These are phyloP conservation scores for Neonectria neomacrospora DNA, from an alignment of 2,329 filamentous ascomycete genomes.

Conservation along the genomic window DNA sequence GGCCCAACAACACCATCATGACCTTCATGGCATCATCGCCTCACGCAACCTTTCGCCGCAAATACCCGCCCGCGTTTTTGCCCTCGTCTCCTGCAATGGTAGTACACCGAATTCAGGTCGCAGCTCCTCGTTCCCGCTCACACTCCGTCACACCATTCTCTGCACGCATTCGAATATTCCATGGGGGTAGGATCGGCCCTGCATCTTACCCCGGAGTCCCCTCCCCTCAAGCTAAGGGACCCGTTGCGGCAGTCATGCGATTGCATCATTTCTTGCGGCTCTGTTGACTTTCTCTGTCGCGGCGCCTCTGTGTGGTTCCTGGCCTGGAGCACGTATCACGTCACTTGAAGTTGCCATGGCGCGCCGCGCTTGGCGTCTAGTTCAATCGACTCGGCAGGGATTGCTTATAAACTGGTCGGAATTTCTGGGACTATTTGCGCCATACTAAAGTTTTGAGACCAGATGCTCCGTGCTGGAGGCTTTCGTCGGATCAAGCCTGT, in stretches of 20 bases:
- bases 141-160: slow-evolving; percentile 29
- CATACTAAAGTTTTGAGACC: slow-evolving; percentile 4
- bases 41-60: slow-evolving; percentile 8
- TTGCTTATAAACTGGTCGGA: slow-evolving; percentile 4
- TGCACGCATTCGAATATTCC: slow-evolving; percentile 32
- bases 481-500: background rate
- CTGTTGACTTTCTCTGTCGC: slow-evolving; percentile 25
- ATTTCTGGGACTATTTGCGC: slow-evolving; percentile 8
- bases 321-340: slow-evolving; percentile 20
- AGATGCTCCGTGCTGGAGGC: background rate
- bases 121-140: background rate
- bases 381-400: background rate
- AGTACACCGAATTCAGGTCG: background rate
- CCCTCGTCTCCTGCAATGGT: background rate
- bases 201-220: slow-evolving; percentile 21
- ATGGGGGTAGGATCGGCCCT: slow-evolving; percentile 27
- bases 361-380: slow-evolving; percentile 16
- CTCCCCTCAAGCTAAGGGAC: background rate
- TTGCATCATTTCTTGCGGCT: slow-evolving; percentile 34
- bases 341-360: slow-evolving; percentile 21
- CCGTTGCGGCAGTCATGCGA: slow-evolving; percentile 14
- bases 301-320: background rate
- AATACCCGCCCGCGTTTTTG: slow-evolving; percentile 7
- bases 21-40: slow-evolving; percentile 23
- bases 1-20: background rate